Percentiles rank a stretch among this genome's conserved stretches.
phyloP scores from a whole-genome alignment of 345 rosid genomes.

The Euphorbia lathyris region DNA sequence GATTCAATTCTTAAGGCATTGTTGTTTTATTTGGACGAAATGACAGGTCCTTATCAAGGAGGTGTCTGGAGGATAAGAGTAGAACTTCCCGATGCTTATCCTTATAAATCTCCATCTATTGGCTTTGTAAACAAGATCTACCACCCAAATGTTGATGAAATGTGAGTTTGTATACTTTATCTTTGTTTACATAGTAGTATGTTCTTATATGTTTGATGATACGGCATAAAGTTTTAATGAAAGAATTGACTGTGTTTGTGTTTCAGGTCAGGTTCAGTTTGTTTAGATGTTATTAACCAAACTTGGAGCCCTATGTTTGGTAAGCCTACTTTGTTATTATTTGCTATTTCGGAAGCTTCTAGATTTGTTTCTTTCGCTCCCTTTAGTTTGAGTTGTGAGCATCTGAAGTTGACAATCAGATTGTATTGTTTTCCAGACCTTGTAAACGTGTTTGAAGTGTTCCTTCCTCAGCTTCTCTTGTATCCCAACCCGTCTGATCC shows the following conservation, averaged over 20 bases:
- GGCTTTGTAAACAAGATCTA: conserved; percentile 92
- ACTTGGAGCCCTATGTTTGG: conserved; percentile 99
- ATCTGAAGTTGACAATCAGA: conserved; percentile 6
- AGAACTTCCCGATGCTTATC: conserved; percentile 98
- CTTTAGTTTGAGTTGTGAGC: not conserved
- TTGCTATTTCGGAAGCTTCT: conserved; percentile 1
- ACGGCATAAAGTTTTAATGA: not conserved
- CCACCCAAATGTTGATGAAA: conserved; percentile 98
- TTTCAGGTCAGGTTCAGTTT: conserved; percentile 95
- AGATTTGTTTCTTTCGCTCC: conserved; percentile 9
- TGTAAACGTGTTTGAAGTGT: conserved; percentile 93
- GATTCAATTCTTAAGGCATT: not conserved
- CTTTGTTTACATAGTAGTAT: conserved; percentile 6
- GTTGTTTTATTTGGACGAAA: conserved; percentile 19
- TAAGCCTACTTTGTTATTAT: conserved; percentile 29
- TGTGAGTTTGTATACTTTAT: conserved; percentile 46
- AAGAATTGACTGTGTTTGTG: conserved; percentile 17
- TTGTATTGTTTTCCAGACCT: conserved; percentile 50
- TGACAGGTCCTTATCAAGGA: conserved; percentile 83
- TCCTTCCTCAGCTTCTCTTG: conserved; percentile 96
- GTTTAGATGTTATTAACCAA: conserved; percentile 95
- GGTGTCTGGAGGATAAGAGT: conserved; percentile 97
- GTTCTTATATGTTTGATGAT: not conserved
- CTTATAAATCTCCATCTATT: conserved; percentile 95
- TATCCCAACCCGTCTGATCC: conserved; percentile 98